Percentiles rank a stretch among this genome's conserved stretches.
phyloP scores from a whole-genome alignment of 2,329 filamentous ascomycete species.

The Dryadomyces quercivorus region DNA sequence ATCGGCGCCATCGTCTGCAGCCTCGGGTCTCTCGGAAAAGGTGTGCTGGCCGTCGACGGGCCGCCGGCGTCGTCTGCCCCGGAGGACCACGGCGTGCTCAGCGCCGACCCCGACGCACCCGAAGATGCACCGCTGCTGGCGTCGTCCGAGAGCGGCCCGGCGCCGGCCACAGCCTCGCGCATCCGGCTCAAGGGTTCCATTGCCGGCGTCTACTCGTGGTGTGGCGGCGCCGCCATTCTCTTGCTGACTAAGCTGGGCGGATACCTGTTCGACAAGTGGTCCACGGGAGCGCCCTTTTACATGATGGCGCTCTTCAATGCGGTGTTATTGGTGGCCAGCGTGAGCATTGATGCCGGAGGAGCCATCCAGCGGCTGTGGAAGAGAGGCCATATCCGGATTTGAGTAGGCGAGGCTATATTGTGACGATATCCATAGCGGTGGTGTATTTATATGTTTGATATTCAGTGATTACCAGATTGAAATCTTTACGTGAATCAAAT shows the following conservation, averaged over 20 bases:
- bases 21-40: conserved; percentile 73
- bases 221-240: conserved; percentile 80
- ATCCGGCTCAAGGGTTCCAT: conserved; percentile 78
- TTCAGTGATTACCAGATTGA: too few species aligned
- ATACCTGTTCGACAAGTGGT: conserved; percentile 65
- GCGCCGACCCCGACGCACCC: conserved; percentile 10
- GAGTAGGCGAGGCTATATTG: background rate
- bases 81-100: too few species aligned
- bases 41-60: conserved; percentile 50
- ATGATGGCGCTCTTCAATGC: conserved; percentile 88
- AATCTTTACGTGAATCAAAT: too few species aligned
- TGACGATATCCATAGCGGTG: background rate
- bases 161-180: conserved; percentile 25
- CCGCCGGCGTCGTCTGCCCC: conserved; percentile 24
- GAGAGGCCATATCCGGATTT: background rate
- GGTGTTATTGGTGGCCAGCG: conserved; percentile 47
- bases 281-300: conserved; percentile 74
- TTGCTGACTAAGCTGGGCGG: conserved; percentile 87
- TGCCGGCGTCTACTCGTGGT: conserved; percentile 85
- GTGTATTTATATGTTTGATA: background rate
- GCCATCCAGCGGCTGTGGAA: conserved; percentile 13
- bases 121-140: conserved; percentile 29
- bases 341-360: conserved; percentile 36
- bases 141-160: conserved; percentile 1
- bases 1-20: conserved; percentile 96